Base-by-base conservation (phyloP, 345 rosid species). In the Salix suchowensis region DNA sequence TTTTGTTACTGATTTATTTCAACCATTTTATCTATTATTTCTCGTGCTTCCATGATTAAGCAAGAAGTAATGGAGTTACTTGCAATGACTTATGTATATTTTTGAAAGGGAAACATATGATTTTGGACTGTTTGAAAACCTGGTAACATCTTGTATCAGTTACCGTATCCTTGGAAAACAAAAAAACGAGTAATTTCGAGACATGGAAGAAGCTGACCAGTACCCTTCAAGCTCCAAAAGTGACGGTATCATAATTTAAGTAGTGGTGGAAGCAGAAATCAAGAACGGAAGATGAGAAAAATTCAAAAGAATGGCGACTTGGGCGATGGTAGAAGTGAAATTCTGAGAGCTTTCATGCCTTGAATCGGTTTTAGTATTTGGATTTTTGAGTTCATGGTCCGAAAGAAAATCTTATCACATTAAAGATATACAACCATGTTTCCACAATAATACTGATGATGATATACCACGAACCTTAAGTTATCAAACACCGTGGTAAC, bases 181-280 rank as follows among this genome's bases (percentile, higher is more conserved):
- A 76, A 67, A 42, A 67, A 24, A 42, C 61, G 78, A 5, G 73
- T 54, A 4, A 9, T 54, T 68, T 40, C 6, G 26, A 58, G 78
- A 76, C 65, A 23, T 76, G 42, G 73, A 76, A 64, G 67, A 28
- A 19, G 77, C 48, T 44, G 48, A 12, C 48, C 15, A 60, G 2
- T 64, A 40, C 18, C 6, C 19, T 21, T 55, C 67, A 54, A 66
- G 66, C 54, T 76, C 78, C 55, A 66, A 24, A 68, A 67, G 67
- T 23, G 55, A 37, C 6, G 23, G 42, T 64, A 44, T 5, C 37
- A 13, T 37, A 21, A 54, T 19, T n/a, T 15, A 8, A 52, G 65
- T 66, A 34, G 54, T 52, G 15, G 73, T 13, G 37, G 37, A 76
- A 68, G 73, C 30, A 66, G 16, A 68, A 67, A 18, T 66, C 39